Conservation (phyloP, 2,329 filamentous ascomycete species). For the Beauveria bassiana region DNA sequence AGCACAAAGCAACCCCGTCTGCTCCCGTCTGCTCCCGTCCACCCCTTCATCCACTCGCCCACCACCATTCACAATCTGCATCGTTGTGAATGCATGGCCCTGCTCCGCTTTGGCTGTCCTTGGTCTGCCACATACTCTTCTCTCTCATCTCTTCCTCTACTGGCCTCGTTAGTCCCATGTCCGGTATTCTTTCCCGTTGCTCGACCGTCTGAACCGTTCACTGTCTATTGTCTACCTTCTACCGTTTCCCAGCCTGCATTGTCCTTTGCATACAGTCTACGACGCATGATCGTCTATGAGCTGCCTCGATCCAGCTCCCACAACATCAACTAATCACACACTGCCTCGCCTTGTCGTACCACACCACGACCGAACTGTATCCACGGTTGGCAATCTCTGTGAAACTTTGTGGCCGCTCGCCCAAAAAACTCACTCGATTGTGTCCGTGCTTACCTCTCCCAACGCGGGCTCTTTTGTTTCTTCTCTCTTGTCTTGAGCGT, state of each 20-base stretch:
- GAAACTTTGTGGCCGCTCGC: not conserved
- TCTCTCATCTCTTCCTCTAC: constrained; percentile 3
- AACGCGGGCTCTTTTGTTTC: not conserved
- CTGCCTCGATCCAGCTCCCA: not conserved
- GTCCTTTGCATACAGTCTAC: not conserved
- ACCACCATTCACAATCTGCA: constrained; percentile 5
- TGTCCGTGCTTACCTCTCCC: not conserved
- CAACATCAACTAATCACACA: not conserved
- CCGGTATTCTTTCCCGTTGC: not conserved
- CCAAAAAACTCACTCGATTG: not conserved
- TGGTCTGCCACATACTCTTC: not conserved
- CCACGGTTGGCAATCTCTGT: not conserved
- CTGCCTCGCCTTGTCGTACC: not conserved
- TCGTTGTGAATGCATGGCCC: constrained; percentile 3
- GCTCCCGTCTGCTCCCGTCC: not conserved
- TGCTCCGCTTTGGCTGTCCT: constrained; percentile 5
- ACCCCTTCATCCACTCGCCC: not conserved
- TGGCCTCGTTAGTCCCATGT: constrained; percentile 1
- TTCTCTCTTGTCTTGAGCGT: not conserved
- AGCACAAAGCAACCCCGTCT: not conserved
- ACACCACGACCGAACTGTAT: not conserved
- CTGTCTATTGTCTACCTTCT: not conserved
- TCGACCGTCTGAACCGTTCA: not conserved
- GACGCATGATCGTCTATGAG: not conserved
- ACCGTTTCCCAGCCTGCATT: not conserved